Evolutionary conservation across 495 filamentous ascomycete genomes (phyloP), one percentile per base, ranked within the genome.

Genomic region (Penicillium herquei): DNA sequence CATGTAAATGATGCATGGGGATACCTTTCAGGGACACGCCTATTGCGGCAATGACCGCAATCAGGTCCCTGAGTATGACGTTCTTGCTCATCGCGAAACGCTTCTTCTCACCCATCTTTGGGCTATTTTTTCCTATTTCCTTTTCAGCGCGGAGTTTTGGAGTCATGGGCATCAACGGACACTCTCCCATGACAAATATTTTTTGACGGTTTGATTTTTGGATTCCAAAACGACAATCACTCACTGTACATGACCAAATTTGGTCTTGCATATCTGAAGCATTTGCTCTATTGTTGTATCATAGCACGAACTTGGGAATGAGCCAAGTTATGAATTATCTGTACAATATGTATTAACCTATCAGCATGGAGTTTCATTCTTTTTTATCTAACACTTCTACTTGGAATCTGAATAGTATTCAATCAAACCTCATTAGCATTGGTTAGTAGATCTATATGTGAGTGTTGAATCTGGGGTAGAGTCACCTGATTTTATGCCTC

Each of bases 1-100:
- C 37, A 69, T 74, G 12, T 82, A 26, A 26, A 26, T 75, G 77
- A 49, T 73, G 26, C 64, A 72, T 7, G 74, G 74, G 12, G 70
- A 64, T 45, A 67, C 58, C 5, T 42, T 59, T 35, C 67, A 67
- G 33, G 17, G 74, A 74, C 70, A 66, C 43, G 64, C 58, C 4
- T 41, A 55, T 37, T 68, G 65, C 33, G 67, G 71, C 14, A 63
- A 74, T 40, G 70, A 76, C 35, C 65, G 66, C 50, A 61, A 69
- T 54, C 66, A 62, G 64, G 21, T 33, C 26, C 52, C 26, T 54
- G 49, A 40, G 55, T 58, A 69, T 64, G 51, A 32, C 16, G 26
- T 21, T 21, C 3, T 39, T 14, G 21, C 46, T 54, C 18, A 1
- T 39, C 16, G 35, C 18, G 42, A 45, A 37, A 31, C 54, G 4